Evolutionary conservation across 148 eudicot genomes (phyloP).

Genomic region (Fagopyrum homotropicum): DNA sequence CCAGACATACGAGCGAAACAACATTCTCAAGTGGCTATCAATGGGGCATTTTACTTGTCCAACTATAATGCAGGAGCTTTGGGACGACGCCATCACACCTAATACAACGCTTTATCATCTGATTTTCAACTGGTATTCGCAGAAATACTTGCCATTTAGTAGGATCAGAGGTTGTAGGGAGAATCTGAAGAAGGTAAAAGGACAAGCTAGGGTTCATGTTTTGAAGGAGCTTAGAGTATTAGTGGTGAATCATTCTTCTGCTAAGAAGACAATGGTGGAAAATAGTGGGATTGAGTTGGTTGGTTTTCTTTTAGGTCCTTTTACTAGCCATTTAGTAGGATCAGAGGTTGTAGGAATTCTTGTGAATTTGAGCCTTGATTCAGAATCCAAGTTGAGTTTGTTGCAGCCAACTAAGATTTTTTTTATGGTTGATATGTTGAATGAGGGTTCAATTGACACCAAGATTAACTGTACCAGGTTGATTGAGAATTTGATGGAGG

Average conservation of each 20-base stretch:
- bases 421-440: conserved; percentile 73
- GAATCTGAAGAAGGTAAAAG: conserved; percentile 63
- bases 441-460: conserved; percentile 80
- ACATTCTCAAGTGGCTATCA: conserved; percentile 72
- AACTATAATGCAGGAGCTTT: conserved; percentile 72
- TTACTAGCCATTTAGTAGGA: conserved; percentile 77
- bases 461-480: conserved; percentile 61
- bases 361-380: conserved; percentile 50
- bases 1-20: conserved; percentile 74
- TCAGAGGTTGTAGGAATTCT: conserved; percentile 68
- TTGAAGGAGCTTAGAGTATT: conserved; percentile 57
- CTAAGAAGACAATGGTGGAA: conserved; percentile 56
- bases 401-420: conserved; percentile 66
- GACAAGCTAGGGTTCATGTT: conserved; percentile 58
- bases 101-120: conserved; percentile 64
- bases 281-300: conserved; percentile 48
- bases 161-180: conserved; percentile 81
- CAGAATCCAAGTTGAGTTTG: conserved; percentile 42
- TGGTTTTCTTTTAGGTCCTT: conserved; percentile 59
- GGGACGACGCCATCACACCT: conserved; percentile 79
- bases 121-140: conserved; percentile 64
- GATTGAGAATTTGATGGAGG: conserved; percentile 53
- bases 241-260: conserved; percentile 43
- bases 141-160: conserved; percentile 71
- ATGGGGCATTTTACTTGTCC: conserved; percentile 82